These are phyloP conservation scores for Cutaneotrichosporon sp. DNA, from an alignment of 1,284 basidiomycete genomes.

Conservation along the genomic window DNA sequence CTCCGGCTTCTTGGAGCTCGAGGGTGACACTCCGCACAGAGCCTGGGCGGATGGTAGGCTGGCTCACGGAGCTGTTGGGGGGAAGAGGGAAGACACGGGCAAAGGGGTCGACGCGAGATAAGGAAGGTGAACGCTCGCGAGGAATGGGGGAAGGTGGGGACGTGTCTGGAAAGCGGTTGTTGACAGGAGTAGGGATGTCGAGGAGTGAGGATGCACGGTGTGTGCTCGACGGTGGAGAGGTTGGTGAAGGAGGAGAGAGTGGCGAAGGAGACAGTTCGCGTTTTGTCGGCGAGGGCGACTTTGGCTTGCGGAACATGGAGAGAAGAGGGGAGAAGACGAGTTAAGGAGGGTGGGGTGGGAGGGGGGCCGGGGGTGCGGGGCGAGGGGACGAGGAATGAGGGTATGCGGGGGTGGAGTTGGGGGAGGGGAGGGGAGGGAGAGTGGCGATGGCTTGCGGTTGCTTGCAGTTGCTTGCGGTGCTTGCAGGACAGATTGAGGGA, in stretches of 20 bases:
- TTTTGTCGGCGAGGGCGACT: too few relatives aligned
- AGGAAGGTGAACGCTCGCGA: neutral
- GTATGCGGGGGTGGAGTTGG: neutral
- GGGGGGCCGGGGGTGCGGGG: too few relatives aligned
- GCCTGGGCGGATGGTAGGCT: slow-evolving; percentile 21
- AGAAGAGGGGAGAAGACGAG: neutral
- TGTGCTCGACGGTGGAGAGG: neutral
- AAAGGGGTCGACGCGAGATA: slow-evolving; percentile 10
- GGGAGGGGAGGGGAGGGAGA: neutral
- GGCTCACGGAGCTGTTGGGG: neutral
- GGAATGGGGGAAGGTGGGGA: neutral
- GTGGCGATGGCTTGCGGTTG: neutral
- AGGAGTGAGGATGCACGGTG: neutral
- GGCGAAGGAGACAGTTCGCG: too few relatives aligned
- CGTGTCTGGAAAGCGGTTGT: neutral
- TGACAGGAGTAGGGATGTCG: slow-evolving; percentile 6
- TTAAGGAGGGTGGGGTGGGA: neutral
- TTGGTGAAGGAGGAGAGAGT: neutral
- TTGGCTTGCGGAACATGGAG: slow-evolving; percentile 8
- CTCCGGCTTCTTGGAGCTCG: slow-evolving; percentile 14
- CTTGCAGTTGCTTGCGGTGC: too few relatives aligned
- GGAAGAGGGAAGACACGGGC: slow-evolving; percentile 15
- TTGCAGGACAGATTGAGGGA: neutral
- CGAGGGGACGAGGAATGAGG: neutral
- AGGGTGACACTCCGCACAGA: slow-evolving; percentile 20